Base-by-base conservation (phyloP, 257 asterid genomes). In the Henckelia pumila region DNA sequence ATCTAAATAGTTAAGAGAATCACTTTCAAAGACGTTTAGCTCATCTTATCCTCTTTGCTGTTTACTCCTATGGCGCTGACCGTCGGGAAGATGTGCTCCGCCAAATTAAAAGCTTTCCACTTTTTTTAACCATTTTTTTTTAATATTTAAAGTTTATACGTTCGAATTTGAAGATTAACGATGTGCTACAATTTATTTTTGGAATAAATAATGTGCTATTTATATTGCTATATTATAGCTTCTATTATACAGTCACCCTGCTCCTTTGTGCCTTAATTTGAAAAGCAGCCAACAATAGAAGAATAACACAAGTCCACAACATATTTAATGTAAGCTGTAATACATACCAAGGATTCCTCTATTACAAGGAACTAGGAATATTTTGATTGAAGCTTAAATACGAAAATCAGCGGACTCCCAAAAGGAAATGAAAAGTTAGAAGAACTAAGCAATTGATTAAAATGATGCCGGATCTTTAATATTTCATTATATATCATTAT, bases 311-410 rank as follows among this genome's bases (percentile, higher is more conserved):
- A 26, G 29, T 0, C 29, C 29, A 26, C 29, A 26, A 26, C 29
- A 26, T 32, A 35, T 35, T 10, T 13, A 63, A 44, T 53, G 61
- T 59, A 44, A 47, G 67, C 73, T 68, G 71, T 75, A 70, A 56
- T 68, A 76, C 74, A 70, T 60, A 47, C 58, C 63, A 66, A 55
- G 29, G 29, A 59, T 65, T 64, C 78, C 74, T 74, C 70, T 63
- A n/a, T n/a, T n/a, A n/a, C n/a, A n/a, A 35, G 0, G 40, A 35
- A 35, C 16, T 47, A 35, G 35, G 78, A 79, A 76, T 62, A 75
- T 52, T 56, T 69, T 72, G 55, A 60, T 70, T 14, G 24, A n/a
- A n/a, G 59, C 33, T 47, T 32, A 49, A 70, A 24, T 19, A 32
- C 21, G 37, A 59, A 58, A 26, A 19, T 25, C 6, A 16, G 33